phyloP scores from a whole-genome alignment of 208 protist genomes.

The Acanthamoeba royreba region DNA sequence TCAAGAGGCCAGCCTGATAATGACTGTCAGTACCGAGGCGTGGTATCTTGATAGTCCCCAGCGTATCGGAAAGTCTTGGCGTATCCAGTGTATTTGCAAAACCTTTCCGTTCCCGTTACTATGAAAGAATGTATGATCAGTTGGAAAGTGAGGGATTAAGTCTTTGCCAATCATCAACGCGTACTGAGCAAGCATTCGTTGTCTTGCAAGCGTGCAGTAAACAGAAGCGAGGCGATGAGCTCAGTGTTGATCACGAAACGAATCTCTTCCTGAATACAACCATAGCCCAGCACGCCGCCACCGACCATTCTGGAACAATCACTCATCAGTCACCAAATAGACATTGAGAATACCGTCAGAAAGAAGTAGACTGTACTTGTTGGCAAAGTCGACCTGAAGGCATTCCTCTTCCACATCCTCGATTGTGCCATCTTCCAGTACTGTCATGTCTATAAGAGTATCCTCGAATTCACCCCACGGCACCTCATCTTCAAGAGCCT shows the following conservation, averaged over 20 bases:
- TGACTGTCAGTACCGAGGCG: neutral
- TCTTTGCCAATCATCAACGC: neutral
- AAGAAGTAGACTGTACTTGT: neutral
- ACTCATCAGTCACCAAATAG: neutral
- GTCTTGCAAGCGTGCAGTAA: neutral
- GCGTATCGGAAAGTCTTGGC: slow-evolving; percentile 18
- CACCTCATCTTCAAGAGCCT: neutral
- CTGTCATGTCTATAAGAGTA: neutral
- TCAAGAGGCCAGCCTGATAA: neutral
- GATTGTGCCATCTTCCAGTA: neutral
- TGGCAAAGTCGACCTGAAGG: slow-evolving; percentile 42
- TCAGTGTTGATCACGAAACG: slow-evolving; percentile 46
- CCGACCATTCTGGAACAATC: neutral
- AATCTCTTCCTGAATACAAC: slow-evolving; percentile 51
- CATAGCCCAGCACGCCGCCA: slow-evolving; percentile 30
- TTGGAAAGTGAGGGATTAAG: neutral
- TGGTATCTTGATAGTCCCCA: neutral
- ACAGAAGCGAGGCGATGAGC: slow-evolving; percentile 14
- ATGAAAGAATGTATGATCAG: neutral
- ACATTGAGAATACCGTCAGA: neutral
- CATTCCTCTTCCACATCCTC: neutral
- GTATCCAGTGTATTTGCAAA: slow-evolving; percentile 27
- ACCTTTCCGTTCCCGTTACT: slow-evolving; percentile 26
- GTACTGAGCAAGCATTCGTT: slow-evolving; percentile 16
- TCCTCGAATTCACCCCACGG: neutral